Conservation (phyloP, 148 eudicot species). For the Heliamphora exappendiculata region DNA sequence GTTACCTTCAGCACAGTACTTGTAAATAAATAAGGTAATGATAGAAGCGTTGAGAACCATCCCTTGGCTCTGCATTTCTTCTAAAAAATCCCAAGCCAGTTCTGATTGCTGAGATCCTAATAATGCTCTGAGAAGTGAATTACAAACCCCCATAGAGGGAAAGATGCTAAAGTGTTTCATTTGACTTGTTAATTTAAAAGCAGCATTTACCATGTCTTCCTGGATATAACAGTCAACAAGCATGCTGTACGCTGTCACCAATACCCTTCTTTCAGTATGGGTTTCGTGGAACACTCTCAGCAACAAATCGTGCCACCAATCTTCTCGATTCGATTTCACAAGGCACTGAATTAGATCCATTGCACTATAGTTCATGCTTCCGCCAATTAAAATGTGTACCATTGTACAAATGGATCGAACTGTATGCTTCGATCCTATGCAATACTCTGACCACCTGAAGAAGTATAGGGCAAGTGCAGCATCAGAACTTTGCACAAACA, state of each 20-base stretch:
- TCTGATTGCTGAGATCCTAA: constrained; percentile 20
- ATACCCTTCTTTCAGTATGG: constrained; percentile 15
- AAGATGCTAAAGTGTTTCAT: constrained; percentile 29
- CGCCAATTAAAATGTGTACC: constrained; percentile 33
- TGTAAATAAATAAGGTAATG: constrained; percentile 34
- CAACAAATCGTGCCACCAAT: constrained; percentile 18
- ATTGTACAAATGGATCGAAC: constrained; percentile 28
- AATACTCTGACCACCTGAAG: constrained; percentile 30
- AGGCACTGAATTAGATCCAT: constrained; percentile 26
- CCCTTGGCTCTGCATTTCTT: constrained; percentile 28
- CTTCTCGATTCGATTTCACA: constrained; percentile 18
- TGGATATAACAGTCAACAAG: constrained; percentile 32
- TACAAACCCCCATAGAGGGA: constrained; percentile 35
- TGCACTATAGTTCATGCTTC: constrained; percentile 41
- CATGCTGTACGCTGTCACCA: constrained; percentile 40
- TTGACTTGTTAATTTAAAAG: constrained; percentile 24
- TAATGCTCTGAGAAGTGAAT: constrained; percentile 34
- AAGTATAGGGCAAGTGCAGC: constrained; percentile 38
- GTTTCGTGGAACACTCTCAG: constrained; percentile 24
- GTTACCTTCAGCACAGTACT: constrained; percentile 32
- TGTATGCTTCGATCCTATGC: constrained; percentile 27
- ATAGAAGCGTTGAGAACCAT: constrained; percentile 21
- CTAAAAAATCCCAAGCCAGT: constrained; percentile 45
- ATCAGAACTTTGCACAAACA: constrained; percentile 25
- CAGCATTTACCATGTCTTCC: constrained; percentile 20